These are phyloP conservation scores for Eutrema yunnanense DNA, from an alignment of 345 rosid genomes.

Conservation along the genomic window DNA sequence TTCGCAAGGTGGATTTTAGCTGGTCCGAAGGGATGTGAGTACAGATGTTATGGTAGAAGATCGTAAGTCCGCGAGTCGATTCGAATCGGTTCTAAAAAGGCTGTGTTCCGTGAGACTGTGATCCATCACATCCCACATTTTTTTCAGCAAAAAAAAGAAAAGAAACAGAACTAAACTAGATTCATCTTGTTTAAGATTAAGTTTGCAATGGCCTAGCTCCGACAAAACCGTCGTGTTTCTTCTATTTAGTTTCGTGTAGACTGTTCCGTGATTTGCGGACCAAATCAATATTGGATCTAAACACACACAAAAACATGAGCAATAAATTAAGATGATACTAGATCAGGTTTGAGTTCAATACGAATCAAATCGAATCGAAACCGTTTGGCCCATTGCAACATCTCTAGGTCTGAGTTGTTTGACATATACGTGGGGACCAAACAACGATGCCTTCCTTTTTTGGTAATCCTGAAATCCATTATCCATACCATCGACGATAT, in stretches of 20 bases:
- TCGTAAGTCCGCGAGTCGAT: background rate
- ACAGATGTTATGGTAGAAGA: background rate
- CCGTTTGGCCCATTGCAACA: background rate
- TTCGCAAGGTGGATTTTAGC: background rate
- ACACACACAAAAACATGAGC: background rate
- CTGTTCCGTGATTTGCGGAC: background rate
- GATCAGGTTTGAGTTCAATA: background rate
- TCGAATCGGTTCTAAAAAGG: background rate
- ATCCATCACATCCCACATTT: background rate
- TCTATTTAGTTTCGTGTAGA: background rate
- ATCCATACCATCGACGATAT: background rate
- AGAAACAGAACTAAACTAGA: background rate
- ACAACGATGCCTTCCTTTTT: background rate
- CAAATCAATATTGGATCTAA: background rate
- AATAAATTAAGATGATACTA: background rate
- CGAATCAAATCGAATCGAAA: background rate
- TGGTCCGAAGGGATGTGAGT: background rate
- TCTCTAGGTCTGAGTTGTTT: background rate
- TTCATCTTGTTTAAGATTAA: background rate
- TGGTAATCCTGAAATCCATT: background rate
- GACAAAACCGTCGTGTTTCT: background rate
- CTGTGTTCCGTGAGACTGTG: background rate
- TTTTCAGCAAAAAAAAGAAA: background rate
- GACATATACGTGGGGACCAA: constrained; percentile 3
- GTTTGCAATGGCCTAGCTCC: background rate